Evolutionary conservation across 257 asterid genomes (phyloP), one percentile per base, ranked within the genome.

Genomic region (Solanum microdontum): DNA sequence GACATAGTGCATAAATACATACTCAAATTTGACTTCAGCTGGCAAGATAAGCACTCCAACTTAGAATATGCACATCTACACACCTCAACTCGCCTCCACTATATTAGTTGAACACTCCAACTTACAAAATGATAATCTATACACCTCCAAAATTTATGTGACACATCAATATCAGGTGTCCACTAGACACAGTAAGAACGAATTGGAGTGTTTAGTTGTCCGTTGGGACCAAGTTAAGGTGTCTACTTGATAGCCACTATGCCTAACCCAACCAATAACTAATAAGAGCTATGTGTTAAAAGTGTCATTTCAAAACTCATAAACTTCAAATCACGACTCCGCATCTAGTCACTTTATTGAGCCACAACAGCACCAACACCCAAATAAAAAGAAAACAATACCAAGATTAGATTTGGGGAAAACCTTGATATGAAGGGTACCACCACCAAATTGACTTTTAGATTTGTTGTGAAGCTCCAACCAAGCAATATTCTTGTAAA

Each of bases 341-440:
- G 8, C 8, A 3, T 33, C 3, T 70, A 70, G 0, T 33, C 79
- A 17, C 26, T 33, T 17, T 70, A 5, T 72, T 73, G 19, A 75
- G 13, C 82, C 58, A 12, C 28, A 64, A 64, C 72, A 64, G 2
- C 33, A n/a, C 13, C 3, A 79, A 43, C 64, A 43, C 84, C 26
- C 58, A 11, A 24, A 83, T 17, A n/a, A 8, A 5, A 86, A 76
- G 17, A 36, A 82, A 79, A 28, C 40, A 5, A 77, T 32, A 73
- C 26, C 32, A 64, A 69, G 48, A 8, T 4, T 34, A 69, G 33
- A 33, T 8, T 15, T 70, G 26, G 62, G 26, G 80, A 64, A 69
- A 17, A 94, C 98, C 98, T 96, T 94, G 84, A 96, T 85, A 90
- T 94, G 98, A 85, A 96, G 97, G 48, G 98, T 96, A 7, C 98